Base-by-base conservation (phyloP, 139 green algal genomes). In the Tetradesmus obliquus region DNA sequence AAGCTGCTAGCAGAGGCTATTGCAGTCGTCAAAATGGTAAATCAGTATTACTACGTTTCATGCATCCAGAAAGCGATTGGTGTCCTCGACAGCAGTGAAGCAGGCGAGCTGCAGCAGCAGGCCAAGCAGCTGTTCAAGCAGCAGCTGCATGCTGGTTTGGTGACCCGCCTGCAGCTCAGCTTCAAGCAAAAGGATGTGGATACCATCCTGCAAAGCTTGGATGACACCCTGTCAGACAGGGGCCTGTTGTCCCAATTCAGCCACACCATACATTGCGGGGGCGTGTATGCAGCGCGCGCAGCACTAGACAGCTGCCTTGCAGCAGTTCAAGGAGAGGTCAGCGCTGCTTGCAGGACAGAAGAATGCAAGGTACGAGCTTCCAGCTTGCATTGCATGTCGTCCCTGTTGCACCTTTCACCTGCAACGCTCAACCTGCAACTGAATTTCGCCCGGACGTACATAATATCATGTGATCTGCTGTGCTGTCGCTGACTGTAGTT, bases 101-200 rank as follows among this genome's bases (percentile, higher is more conserved):
- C 8, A 71, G 60, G 60, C 10, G 8, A 71, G 60, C 60, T 71
- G 51, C 82, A 60, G 32, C 79, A 84, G 10, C 32, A 55, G 45
- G 79, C 79, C 24, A 53, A 84, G 32, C 32, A 84, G 19, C 24
- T 58, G 24, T 84, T 84, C 32, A 54, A 53, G 79, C 53, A 57
- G 79, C 79, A 84, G 79, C 79, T 84, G 32, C 32, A 54, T 9
- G 79, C 45, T 55, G 79, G 79, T 55, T 54, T 84, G 45, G 79
- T 45, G 3, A 58, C 79, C n/a, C 79, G 79, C 24, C 32, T 84
- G 32, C 79, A 84, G 45, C 32, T 10, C 19, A 54, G 17, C 20
- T 84, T 84, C 45, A 84, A 84, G 17, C 24, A 53, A n/a, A 54
- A 45, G 20, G 79, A 84, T 57, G 79, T 84, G 8, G 54, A 22